Evolutionary conservation across 2,329 filamentous ascomycete genomes (phyloP).

Genomic region (Dendryphion nanum): DNA sequence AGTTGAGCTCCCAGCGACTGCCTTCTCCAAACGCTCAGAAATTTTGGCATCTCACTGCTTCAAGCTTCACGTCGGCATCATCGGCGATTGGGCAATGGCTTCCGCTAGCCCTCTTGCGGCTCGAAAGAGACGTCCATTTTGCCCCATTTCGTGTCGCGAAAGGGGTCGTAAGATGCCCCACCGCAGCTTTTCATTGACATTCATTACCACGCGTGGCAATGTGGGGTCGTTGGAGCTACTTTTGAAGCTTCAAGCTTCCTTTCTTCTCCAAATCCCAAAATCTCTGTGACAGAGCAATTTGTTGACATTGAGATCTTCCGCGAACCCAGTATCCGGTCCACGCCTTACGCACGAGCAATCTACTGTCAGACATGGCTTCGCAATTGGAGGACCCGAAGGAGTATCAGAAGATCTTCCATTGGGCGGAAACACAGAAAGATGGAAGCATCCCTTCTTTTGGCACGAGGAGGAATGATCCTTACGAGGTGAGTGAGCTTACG

Average conservation of each 20-base stretch:
- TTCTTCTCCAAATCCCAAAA: slow-evolving; percentile 1
- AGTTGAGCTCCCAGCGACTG: slow-evolving; percentile 4
- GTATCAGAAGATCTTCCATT: slow-evolving; percentile 43
- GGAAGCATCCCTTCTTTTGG: slow-evolving; percentile 55
- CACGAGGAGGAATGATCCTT: slow-evolving; percentile 54
- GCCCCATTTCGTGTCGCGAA: neutral
- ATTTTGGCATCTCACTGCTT: neutral
- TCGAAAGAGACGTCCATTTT: neutral
- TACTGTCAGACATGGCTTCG: slow-evolving; percentile 7
- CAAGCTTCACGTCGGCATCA: slow-evolving; percentile 6
- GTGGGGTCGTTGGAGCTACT: slow-evolving; percentile 8
- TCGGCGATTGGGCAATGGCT: slow-evolving; percentile 14
- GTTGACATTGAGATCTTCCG: neutral
- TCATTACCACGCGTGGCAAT: slow-evolving; percentile 1
- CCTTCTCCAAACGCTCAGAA: neutral
- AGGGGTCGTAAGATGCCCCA: slow-evolving; percentile 5
- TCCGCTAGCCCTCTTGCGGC: neutral
- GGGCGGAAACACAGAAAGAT: slow-evolving; percentile 61
- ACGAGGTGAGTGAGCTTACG: slow-evolving; percentile 39
- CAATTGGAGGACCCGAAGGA: slow-evolving; percentile 34
- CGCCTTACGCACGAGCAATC: slow-evolving; percentile 4
- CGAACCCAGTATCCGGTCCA: neutral
- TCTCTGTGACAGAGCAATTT: neutral
- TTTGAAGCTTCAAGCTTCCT: slow-evolving; percentile 1
- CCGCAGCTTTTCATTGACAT: neutral